Conservation (phyloP, 805 yeast genomes). For the Kuraishia hungarica region DNA sequence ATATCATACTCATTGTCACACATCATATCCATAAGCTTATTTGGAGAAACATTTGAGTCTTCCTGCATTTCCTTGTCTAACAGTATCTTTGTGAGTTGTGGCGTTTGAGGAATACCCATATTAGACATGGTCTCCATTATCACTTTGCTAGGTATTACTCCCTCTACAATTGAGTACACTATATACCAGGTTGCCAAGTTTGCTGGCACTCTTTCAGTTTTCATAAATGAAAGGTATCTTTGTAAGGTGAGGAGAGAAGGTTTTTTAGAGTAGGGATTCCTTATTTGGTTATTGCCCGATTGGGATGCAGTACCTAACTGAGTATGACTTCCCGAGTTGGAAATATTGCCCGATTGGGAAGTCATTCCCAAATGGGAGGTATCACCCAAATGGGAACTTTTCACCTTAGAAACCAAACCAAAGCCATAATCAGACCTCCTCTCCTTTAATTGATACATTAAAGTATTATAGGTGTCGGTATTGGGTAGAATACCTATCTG, state of each 20-base stretch:
- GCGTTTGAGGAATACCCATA: slow-evolving; percentile 22
- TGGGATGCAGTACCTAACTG: too few relatives aligned
- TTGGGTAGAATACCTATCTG: slow-evolving; percentile 23
- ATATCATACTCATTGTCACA: background rate
- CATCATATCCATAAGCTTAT: background rate
- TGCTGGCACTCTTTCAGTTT: slow-evolving; percentile 15
- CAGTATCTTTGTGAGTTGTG: slow-evolving; percentile 8
- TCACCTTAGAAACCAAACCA: too few relatives aligned
- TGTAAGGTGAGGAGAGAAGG: slow-evolving; percentile 10
- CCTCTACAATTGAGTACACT: slow-evolving; percentile 22
- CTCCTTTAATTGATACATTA: slow-evolving; percentile 19
- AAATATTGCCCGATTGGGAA: too few relatives aligned
- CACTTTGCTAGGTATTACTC: slow-evolving; percentile 21
- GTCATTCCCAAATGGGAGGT: too few relatives aligned
- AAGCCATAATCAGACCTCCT: slow-evolving; percentile 12
- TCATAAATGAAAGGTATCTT: slow-evolving; percentile 24
- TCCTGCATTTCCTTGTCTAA: background rate
- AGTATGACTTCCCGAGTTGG: too few relatives aligned
- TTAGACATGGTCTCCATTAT: slow-evolving; percentile 22
- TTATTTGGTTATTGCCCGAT: background rate
- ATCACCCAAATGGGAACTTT: too few relatives aligned
- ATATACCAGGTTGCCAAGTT: slow-evolving; percentile 30
- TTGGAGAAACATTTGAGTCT: slow-evolving; percentile 1
- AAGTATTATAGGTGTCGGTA: slow-evolving; percentile 28
- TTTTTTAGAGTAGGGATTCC: background rate